Evolutionary conservation across 2,329 filamentous ascomycete genomes (phyloP).

Genomic region (Phialophora expanda): DNA sequence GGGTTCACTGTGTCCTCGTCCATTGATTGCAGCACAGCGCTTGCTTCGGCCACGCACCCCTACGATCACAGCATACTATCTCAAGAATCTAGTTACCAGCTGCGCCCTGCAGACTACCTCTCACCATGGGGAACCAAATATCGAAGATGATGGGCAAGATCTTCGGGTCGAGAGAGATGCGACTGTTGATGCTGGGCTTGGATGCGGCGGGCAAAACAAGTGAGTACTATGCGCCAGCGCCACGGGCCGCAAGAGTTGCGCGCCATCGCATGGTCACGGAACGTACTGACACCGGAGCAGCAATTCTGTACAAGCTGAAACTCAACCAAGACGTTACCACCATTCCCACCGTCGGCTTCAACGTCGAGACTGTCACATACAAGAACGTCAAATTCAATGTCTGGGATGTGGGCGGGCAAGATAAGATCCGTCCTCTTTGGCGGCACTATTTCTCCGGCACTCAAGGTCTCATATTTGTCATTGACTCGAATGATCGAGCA

Average conservation of each 20-base stretch:
- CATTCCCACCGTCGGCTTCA: conserved; percentile 98
- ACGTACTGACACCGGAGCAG: conserved; percentile 42
- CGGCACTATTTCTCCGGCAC: conserved; percentile 96
- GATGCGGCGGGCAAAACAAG: conserved; percentile 98
- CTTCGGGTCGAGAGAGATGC: conserved; percentile 99
- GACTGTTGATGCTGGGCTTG: conserved; percentile 94
- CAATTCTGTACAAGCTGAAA: conserved; percentile 99
- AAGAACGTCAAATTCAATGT: conserved; percentile 99
- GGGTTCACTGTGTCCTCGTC: not conserved
- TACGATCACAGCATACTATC: not conserved
- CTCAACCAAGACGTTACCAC: conserved; percentile 97
- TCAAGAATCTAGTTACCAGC: conserved; percentile 1
- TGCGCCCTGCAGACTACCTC: conserved; percentile 7
- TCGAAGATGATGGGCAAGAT: conserved; percentile 98
- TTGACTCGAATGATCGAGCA: conserved; percentile 89
- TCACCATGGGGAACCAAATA: conserved; percentile 85
- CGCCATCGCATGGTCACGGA: not conserved
- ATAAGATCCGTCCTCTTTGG: conserved; percentile 98
- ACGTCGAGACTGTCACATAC: conserved; percentile 98
- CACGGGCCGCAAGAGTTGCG: no score
- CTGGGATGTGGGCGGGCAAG: conserved; percentile 98
- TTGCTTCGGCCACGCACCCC: not conserved
- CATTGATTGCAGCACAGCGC: not conserved
- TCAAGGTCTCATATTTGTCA: conserved; percentile 97
- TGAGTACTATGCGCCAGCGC: conserved; percentile 42